These are phyloP conservation scores for Saraca asoca DNA, from an alignment of 331 rosid genomes.

Conservation along the genomic window DNA sequence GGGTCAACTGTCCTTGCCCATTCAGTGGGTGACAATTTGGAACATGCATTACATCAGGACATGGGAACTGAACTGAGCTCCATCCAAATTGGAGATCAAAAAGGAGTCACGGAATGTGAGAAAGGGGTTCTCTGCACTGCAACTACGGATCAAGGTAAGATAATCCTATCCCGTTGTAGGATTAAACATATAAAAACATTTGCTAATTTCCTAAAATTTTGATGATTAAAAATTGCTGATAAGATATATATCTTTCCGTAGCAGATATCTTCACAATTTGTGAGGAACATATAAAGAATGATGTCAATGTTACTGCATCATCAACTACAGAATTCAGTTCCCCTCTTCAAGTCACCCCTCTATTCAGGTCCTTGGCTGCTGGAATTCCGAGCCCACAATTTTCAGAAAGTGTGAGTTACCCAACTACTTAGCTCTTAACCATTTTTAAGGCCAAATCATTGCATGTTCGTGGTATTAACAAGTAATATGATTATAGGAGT, in stretches of 20 bases:
- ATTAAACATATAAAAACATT: background rate
- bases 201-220: conserved; percentile 22
- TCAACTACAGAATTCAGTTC: conserved; percentile 71
- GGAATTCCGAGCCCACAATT: conserved; percentile 98
- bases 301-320: conserved; percentile 48
- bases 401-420: conserved; percentile 94
- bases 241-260: conserved; percentile 33
- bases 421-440: conserved; percentile 20
- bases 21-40: conserved; percentile 49
- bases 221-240: conserved; percentile 33
- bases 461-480: conserved; percentile 23
- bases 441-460: conserved; percentile 10
- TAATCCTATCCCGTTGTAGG: conserved; percentile 21
- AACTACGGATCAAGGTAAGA: conserved; percentile 58
- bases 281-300: conserved; percentile 50
- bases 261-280: conserved; percentile 61
- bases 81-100: conserved; percentile 45
- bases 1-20: conserved; percentile 72
- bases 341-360: conserved; percentile 84
- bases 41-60: conserved; percentile 54
- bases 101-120: conserved; percentile 40
- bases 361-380: conserved; percentile 92
- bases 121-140: conserved; percentile 46
- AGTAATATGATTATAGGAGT: conserved; percentile 10
- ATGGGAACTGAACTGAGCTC: conserved; percentile 47